Conservation (phyloP, 1,284 basidiomycete genomes). For the Ceratobasidium sp. region DNA sequence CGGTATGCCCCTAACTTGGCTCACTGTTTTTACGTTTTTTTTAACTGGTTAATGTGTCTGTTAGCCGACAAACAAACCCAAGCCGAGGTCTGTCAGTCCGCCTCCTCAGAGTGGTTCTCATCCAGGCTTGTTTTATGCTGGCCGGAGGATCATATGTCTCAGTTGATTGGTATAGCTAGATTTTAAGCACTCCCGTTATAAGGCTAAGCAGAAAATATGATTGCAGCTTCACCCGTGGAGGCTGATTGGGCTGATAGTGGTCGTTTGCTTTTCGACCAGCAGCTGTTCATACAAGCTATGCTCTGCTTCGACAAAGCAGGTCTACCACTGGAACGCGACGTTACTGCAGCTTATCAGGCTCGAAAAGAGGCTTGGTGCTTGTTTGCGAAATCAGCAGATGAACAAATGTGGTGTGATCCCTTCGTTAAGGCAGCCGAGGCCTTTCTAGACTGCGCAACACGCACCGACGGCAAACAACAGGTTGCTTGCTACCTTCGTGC, state of each 20-base stretch:
- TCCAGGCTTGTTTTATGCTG: constrained; percentile 59
- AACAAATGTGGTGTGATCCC: constrained; percentile 55
- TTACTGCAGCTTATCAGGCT: constrained; percentile 64
- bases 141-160: constrained; percentile 63
- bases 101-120: too few species aligned
- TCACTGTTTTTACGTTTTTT: too few species aligned
- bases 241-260: constrained; percentile 71
- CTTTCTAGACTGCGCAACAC: constrained; percentile 18
- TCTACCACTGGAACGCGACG: constrained; percentile 61
- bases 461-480: constrained; percentile 33
- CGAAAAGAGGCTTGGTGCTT: constrained; percentile 60
- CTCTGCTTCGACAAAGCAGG: constrained; percentile 72
- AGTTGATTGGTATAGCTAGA: constrained; percentile 58
- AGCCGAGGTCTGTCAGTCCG: too few species aligned
- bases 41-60: too few species aligned
- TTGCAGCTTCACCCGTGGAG: constrained; percentile 59
- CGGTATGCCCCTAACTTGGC: too few species aligned
- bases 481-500: constrained; percentile 55
- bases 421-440: constrained; percentile 64
- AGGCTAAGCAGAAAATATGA: background rate
- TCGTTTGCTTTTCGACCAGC: constrained; percentile 66
- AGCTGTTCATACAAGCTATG: constrained; percentile 70
- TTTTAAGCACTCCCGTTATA: background rate
- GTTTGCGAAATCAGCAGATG: constrained; percentile 55
- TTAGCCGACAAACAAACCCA: too few species aligned